Conservation (phyloP, 139 green algal genomes). For the Tetraselmis striata region DNA sequence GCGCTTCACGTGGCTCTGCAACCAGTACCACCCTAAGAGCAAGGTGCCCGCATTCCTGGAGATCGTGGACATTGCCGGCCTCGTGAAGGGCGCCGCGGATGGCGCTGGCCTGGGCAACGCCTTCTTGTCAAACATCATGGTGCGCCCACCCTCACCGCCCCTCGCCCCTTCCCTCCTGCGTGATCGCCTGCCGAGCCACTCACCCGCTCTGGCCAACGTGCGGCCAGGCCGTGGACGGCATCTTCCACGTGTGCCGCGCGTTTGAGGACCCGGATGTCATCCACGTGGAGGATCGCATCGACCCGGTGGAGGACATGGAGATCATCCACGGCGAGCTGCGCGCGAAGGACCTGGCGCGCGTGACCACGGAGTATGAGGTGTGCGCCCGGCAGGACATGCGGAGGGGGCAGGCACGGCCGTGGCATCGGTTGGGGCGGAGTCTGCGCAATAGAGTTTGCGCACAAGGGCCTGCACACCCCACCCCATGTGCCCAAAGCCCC, state of each 20-base stretch:
- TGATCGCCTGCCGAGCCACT: no score
- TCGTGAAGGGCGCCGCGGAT: constrained; percentile 81
- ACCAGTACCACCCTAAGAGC: constrained; percentile 24
- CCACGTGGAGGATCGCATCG: constrained; percentile 90
- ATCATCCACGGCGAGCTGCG: constrained; percentile 92
- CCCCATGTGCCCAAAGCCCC: no score
- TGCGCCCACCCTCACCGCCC: background rate
- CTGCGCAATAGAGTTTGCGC: no score
- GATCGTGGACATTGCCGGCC: constrained; percentile 92
- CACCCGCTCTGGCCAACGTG: no score
- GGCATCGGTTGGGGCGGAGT: background rate
- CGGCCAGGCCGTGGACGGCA: constrained; percentile 90
- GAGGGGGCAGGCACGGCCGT: background rate
- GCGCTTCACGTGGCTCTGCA: constrained; percentile 86
- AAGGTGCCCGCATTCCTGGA: constrained; percentile 87
- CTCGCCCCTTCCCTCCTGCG: no score
- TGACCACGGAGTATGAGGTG: constrained; percentile 20
- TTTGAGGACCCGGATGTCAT: constrained; percentile 87
- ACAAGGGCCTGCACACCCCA: no score
- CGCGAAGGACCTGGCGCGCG: constrained; percentile 66
- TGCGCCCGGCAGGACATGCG: background rate
- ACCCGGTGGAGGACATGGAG: constrained; percentile 94
- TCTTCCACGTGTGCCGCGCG: constrained; percentile 92
- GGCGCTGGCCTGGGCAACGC: constrained; percentile 95
- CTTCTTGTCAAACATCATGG: constrained; percentile 92